These are phyloP conservation scores for Stephania yunnanensis DNA, from an alignment of 164 flowering plant genomes.

Conservation along the genomic window DNA sequence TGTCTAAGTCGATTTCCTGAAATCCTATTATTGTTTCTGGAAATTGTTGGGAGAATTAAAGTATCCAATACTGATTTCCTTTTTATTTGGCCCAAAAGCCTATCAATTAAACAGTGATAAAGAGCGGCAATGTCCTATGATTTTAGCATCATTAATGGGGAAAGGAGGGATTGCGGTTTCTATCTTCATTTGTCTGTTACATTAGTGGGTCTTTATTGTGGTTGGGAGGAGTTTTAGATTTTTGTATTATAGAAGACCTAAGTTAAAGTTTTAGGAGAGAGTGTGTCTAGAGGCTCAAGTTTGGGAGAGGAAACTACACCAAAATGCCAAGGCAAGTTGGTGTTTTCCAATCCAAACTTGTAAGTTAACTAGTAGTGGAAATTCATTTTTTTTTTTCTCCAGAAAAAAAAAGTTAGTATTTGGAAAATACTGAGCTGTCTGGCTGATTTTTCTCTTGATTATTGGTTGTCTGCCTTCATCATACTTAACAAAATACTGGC, in stretches of 20 bases:
- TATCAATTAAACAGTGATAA: neutral
- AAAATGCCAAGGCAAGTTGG: too few relatives aligned
- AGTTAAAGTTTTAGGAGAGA: too few relatives aligned
- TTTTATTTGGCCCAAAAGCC: neutral
- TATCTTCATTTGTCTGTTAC: neutral
- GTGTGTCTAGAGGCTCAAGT: too few relatives aligned
- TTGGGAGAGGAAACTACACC: too few relatives aligned
- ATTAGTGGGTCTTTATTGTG: neutral
- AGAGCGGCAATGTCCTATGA: neutral
- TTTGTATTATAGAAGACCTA: too few relatives aligned
- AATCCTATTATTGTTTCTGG: neutral
- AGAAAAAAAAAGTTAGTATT: neutral
- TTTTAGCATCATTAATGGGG: neutral
- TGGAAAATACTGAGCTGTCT: neutral
- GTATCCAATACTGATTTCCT: neutral
- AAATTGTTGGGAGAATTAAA: neutral
- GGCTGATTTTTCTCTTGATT: neutral
- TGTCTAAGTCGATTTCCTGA: neutral
- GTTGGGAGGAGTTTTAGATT: too few relatives aligned
- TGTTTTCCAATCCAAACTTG: too few relatives aligned
- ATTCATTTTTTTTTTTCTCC: too few relatives aligned
- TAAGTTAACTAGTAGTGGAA: too few relatives aligned
- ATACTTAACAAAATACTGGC: conserved; percentile 16
- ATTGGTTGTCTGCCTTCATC: neutral
- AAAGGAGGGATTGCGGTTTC: neutral